phyloP scores from a whole-genome alignment of 805 yeast genomes.

The Priceomyces melissophilus region DNA sequence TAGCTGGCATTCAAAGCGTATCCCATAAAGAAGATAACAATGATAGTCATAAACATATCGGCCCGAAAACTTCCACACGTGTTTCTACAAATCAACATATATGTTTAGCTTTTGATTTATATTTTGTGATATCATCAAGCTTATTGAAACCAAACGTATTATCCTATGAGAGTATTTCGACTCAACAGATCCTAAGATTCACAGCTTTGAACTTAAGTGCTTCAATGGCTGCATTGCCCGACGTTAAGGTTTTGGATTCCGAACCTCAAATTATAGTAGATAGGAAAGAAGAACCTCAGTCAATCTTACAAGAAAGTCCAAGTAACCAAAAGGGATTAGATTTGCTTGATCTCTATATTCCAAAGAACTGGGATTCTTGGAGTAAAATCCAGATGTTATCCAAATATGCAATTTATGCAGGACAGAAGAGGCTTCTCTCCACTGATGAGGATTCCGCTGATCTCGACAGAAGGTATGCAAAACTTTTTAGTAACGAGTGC shows the following conservation, averaged over 20 bases:
- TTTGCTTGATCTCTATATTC: constrained; percentile 31
- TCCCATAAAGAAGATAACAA: no score
- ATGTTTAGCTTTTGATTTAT: constrained; percentile 11
- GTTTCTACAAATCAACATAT: no score
- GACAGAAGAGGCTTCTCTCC: constrained; percentile 9
- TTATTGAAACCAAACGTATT: constrained; percentile 15
- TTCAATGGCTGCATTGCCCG: constrained; percentile 11
- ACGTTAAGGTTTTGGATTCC: constrained; percentile 4
- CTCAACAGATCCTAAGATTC: constrained; percentile 37
- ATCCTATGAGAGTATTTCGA: constrained; percentile 15
- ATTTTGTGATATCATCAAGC: constrained; percentile 15
- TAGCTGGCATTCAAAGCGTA: no score
- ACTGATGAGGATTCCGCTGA: constrained; percentile 15
- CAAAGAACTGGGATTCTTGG: constrained; percentile 51
- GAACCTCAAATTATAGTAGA: constrained; percentile 6
- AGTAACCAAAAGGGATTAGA: background rate
- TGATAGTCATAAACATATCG: no score
- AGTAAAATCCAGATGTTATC: constrained; percentile 42
- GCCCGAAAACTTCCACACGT: no score
- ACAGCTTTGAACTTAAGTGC: constrained; percentile 31
- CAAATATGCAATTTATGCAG: constrained; percentile 17
- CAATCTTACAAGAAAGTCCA: constrained; percentile 9
- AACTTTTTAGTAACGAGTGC: background rate
- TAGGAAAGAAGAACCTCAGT: constrained; percentile 10
- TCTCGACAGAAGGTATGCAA: constrained; percentile 14